A percentile compares a stretch with the other conserved stretches of the same genome.
These are phyloP conservation scores for Volvariella surrecta DNA, from an alignment of 1,284 basidiomycete genomes.

Conservation along the genomic window DNA sequence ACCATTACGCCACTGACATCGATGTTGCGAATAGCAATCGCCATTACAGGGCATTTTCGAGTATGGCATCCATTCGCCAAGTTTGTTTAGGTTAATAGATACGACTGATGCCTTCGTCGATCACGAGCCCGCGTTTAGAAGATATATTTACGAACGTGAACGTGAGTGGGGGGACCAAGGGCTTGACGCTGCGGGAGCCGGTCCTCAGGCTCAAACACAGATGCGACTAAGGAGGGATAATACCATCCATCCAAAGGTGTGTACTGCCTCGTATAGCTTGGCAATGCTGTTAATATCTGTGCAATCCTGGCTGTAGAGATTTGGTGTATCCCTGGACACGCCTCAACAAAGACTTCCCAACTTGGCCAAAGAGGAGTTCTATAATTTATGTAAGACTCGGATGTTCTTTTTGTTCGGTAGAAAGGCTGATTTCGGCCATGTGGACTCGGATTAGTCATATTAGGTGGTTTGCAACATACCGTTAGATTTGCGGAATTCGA, in stretches of 20 bases:
- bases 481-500: not conserved
- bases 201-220: conserved; percentile 14
- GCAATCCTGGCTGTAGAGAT: conserved; percentile 18
- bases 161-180: conserved; percentile 9
- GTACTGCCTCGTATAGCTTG: conserved; percentile 3
- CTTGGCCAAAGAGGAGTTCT: conserved; percentile 27
- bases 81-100: conserved; percentile 23
- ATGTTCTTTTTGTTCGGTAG: not conserved
- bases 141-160: conserved; percentile 21
- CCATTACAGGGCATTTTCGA: conserved; percentile 1
- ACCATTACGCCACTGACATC: too few relatives aligned
- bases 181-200: conserved; percentile 8
- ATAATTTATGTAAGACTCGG: conserved; percentile 27
- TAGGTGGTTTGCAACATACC: not conserved
- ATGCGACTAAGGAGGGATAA: conserved; percentile 20
- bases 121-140: conserved; percentile 25
- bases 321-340: conserved; percentile 22
- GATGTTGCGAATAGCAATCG: conserved; percentile 1
- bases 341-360: conserved; percentile 21
- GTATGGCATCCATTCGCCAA: conserved; percentile 20
- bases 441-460: not conserved
- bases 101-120: conserved; percentile 31
- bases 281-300: not conserved
- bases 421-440: not conserved
- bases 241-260: conserved; percentile 26